Evolutionary conservation across 2,329 filamentous ascomycete genomes (phyloP).

Genomic region (Neocatenulostroma microsporum): DNA sequence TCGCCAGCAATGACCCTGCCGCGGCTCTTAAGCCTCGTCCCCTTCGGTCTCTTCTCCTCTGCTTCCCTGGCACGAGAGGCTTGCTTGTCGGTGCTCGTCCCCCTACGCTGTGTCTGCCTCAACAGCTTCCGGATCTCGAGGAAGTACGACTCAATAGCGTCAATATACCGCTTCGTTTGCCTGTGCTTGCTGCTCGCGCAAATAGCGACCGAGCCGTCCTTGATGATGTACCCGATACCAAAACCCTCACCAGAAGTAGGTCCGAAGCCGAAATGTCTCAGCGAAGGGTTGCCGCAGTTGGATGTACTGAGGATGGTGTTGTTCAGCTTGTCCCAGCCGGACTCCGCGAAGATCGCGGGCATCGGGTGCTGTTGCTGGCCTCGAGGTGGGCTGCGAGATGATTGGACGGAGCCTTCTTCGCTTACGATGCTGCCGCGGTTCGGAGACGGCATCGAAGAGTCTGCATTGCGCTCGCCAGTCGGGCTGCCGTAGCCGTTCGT

Average conservation of each 20-base stretch:
- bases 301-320: constrained; percentile 90
- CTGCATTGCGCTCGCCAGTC: constrained; percentile 30
- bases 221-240: constrained; percentile 98
- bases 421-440: constrained; percentile 46
- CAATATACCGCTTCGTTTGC: constrained; percentile 83
- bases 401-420: constrained; percentile 39
- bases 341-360: constrained; percentile 76
- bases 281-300: constrained; percentile 95
- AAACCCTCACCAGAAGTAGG: constrained; percentile 91
- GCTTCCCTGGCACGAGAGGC: constrained; percentile 55
- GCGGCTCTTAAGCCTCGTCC: constrained; percentile 57
- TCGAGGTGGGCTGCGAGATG: constrained; percentile 45
- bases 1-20: constrained; percentile 64
- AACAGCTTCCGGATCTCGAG: constrained; percentile 82
- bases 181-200: constrained; percentile 90
- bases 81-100: constrained; percentile 45
- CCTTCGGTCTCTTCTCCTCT: constrained; percentile 41
- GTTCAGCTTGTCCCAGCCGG: constrained; percentile 92
- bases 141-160: constrained; percentile 82
- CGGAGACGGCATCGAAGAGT: constrained; percentile 47
- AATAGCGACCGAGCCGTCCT: constrained; percentile 82
- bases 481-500: constrained; percentile 53
- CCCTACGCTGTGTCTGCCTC: constrained; percentile 56
- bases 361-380: constrained; percentile 50
- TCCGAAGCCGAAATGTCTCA: constrained; percentile 94